Percentiles rank a stretch among this genome's conserved stretches.
Evolutionary conservation across 176 grass and related monocot genomes (phyloP).

Genomic region (Juncus inflexus): DNA sequence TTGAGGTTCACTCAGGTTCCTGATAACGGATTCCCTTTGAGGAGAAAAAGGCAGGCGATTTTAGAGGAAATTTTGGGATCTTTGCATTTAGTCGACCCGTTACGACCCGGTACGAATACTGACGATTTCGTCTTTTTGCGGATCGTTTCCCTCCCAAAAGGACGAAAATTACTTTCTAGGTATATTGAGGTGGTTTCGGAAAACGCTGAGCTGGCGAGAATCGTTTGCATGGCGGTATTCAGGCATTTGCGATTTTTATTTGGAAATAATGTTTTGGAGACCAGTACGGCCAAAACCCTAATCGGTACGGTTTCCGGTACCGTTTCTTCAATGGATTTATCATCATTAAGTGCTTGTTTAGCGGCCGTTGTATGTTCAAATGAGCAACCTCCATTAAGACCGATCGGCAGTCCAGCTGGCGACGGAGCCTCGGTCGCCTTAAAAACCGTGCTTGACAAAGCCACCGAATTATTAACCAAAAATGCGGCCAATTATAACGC

Average conservation of each 20-base stretch:
- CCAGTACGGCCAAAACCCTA: conserved; percentile 38
- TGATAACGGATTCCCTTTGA: conserved; percentile 65
- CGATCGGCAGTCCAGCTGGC: conserved; percentile 52
- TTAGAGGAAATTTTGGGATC: conserved; percentile 62
- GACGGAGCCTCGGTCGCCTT: conserved; percentile 68
- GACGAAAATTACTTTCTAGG: conserved; percentile 56
- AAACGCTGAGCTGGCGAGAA: conserved; percentile 36
- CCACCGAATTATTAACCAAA: conserved; percentile 45
- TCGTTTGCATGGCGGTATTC: conserved; percentile 76
- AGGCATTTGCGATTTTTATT: conserved; percentile 66
- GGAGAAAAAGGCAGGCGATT: conserved; percentile 55
- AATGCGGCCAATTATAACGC: conserved; percentile 39
- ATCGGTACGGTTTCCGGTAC: conserved; percentile 35
- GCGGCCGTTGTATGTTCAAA: conserved; percentile 75
- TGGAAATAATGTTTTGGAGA: conserved; percentile 46
- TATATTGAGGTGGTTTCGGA: conserved; percentile 50
- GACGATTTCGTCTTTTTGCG: conserved; percentile 81
- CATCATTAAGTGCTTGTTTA: conserved; percentile 69
- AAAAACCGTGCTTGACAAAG: conserved; percentile 62
- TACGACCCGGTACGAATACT: conserved; percentile 42
- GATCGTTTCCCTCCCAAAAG: conserved; percentile 66
- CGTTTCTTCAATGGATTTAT: conserved; percentile 55
- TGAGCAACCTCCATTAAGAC: conserved; percentile 68
- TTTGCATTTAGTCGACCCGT: conserved; percentile 70
- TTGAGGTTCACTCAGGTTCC: conserved; percentile 62